A percentile compares a stretch with the other conserved stretches of the same genome.
These are phyloP conservation scores for Brassica balearica DNA, from an alignment of 441 rosid genomes.

Conservation along the genomic window DNA sequence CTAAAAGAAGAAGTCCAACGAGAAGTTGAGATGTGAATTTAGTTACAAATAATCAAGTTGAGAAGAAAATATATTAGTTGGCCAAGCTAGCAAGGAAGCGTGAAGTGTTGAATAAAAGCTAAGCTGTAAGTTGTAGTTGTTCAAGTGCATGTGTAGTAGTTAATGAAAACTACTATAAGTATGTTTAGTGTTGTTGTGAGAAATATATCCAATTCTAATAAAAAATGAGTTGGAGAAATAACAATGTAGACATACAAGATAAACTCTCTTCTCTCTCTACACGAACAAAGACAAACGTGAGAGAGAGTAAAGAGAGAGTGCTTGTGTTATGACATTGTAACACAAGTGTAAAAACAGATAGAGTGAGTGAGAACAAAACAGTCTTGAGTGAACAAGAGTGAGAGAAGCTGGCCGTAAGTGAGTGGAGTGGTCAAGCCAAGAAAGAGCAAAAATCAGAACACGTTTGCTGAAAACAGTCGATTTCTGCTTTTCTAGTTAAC, in stretches of 20 bases:
- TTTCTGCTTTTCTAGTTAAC: neutral
- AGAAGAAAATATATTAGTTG: neutral
- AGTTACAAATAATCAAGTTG: neutral
- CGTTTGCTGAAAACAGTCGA: neutral
- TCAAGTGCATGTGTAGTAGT: neutral
- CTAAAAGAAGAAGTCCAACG: neutral
- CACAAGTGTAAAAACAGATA: neutral
- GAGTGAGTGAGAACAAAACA: neutral
- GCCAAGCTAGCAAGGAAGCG: neutral
- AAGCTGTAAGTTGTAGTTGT: neutral
- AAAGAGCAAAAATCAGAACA: neutral
- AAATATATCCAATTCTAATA: neutral
- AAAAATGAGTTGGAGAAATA: neutral
- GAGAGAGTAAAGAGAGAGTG: neutral
- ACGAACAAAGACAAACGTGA: neutral
- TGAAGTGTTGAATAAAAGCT: neutral
- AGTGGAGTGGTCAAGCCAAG: neutral
- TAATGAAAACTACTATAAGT: neutral
- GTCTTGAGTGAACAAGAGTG: neutral
- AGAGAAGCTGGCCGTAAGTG: neutral
- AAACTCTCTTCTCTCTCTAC: neutral
- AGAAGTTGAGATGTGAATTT: neutral
- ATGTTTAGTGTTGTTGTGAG: neutral
- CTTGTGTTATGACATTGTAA: neutral
- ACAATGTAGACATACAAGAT: neutral